Evolutionary conservation across 2,329 filamentous ascomycete genomes (phyloP).

Genomic region (Phaeosphaeria sp.): DNA sequence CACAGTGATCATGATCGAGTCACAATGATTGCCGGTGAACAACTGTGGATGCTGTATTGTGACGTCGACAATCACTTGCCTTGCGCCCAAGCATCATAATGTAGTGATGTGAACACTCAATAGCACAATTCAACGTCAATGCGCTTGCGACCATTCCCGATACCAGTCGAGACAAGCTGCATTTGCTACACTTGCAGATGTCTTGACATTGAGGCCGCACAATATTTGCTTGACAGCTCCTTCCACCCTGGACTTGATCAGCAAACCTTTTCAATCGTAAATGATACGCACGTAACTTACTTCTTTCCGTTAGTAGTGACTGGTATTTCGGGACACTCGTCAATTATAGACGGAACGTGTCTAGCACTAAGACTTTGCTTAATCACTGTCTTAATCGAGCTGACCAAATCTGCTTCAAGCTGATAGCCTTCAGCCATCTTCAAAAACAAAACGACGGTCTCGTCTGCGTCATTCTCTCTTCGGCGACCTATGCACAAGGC

Average conservation of each 20-base stretch:
- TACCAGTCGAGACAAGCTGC: slow-evolving; percentile 90
- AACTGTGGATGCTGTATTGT: neutral
- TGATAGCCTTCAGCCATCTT: slow-evolving; percentile 69
- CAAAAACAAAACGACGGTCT: slow-evolving; percentile 87
- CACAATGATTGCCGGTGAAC: neutral
- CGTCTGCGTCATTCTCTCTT: slow-evolving; percentile 73
- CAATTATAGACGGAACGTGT: slow-evolving; percentile 85
- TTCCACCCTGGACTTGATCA: slow-evolving; percentile 70
- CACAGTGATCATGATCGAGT: neutral
- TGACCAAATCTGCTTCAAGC: slow-evolving; percentile 67
- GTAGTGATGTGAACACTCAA: neutral
- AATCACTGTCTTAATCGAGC: slow-evolving; percentile 70
- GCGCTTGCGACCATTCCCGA: slow-evolving; percentile 65
- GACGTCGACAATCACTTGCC: too few relatives aligned
- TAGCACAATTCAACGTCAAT: slow-evolving; percentile 22
- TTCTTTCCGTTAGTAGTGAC: slow-evolving; percentile 97
- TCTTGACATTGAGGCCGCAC: slow-evolving; percentile 84
- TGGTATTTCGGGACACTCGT: slow-evolving; percentile 85
- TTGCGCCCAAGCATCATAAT: neutral
- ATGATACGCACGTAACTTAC: slow-evolving; percentile 55
- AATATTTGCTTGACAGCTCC: slow-evolving; percentile 96
- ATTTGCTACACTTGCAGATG: slow-evolving; percentile 92
- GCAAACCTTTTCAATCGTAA: neutral
- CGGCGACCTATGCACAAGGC: slow-evolving; percentile 85
- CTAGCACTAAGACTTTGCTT: slow-evolving; percentile 82